Evolutionary conservation across 2,329 filamentous ascomycete genomes (phyloP).

Genomic region (Lecanicillium sp.): DNA sequence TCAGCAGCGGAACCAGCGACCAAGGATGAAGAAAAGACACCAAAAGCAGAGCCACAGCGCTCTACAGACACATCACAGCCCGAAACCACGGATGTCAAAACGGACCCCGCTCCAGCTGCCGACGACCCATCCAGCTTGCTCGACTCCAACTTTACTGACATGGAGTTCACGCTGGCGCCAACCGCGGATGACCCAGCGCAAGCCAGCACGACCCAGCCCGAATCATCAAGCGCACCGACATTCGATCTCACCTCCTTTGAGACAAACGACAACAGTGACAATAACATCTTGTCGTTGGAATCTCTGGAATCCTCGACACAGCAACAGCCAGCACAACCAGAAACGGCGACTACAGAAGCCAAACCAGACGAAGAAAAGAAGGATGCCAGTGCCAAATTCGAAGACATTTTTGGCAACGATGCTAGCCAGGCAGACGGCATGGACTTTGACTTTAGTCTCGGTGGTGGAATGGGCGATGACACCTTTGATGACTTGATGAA

Average conservation of each 20-base stretch:
- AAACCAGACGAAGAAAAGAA: constrained; percentile 18
- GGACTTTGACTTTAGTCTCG: constrained; percentile 29
- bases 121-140: constrained; percentile 10
- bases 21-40: constrained; percentile 15
- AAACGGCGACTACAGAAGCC: constrained; percentile 10
- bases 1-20: constrained; percentile 11
- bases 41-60: constrained; percentile 7
- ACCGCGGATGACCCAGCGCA: constrained; percentile 21
- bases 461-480: constrained; percentile 21
- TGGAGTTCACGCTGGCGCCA: constrained; percentile 45
- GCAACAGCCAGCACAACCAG: constrained; percentile 1
- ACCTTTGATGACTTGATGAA: constrained; percentile 44
- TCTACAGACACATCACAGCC: constrained; percentile 1
- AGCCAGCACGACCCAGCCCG: constrained; percentile 12
- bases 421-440: constrained; percentile 28
- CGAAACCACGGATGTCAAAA: constrained; percentile 16
- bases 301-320: no score
- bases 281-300: not conserved
- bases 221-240: constrained; percentile 20
- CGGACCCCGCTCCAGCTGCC: constrained; percentile 14
- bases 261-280: constrained; percentile 16
- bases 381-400: constrained; percentile 23
- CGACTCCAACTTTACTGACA: constrained; percentile 44
- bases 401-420: constrained; percentile 40
- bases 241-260: constrained; percentile 40